Conservation (phyloP, 768 basidiomycete genomes). For the Saitozyma sp. region DNA sequence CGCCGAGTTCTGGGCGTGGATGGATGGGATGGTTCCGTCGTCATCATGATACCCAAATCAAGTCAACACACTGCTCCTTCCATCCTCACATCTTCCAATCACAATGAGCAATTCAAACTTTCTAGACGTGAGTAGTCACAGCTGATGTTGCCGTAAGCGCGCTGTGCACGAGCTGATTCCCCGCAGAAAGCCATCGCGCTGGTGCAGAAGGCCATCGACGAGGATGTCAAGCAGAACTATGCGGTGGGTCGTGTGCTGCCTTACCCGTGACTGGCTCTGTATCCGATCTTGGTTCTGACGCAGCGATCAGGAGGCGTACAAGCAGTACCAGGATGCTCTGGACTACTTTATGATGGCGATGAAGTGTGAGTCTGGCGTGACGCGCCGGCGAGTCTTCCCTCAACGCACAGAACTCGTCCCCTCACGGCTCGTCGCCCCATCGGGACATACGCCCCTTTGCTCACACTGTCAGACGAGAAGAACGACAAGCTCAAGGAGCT, state of each 20-base stretch:
- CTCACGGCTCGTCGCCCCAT: too few species aligned
- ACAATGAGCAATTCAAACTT: conserved; percentile 51
- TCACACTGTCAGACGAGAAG: conserved; percentile 72
- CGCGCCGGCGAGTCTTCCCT: too few species aligned
- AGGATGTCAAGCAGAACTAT: conserved; percentile 91
- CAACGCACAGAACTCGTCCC: too few species aligned
- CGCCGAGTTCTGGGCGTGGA: too few species aligned
- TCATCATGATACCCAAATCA: too few species aligned
- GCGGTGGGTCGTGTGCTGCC: conserved; percentile 47
- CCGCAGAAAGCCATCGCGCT: conserved; percentile 78
- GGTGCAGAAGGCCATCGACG: conserved; percentile 87
- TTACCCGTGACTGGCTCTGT: neutral
- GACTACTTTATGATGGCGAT: conserved; percentile 96
- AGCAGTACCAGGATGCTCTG: conserved; percentile 87
- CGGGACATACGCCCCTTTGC: neutral
- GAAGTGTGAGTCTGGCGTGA: too few species aligned
- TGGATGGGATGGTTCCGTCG: too few species aligned
- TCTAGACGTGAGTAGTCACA: conserved; percentile 47
- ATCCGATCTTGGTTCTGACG: too few species aligned
- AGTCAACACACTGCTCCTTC: too few species aligned
- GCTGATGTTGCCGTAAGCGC: neutral
- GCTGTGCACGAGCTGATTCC: conserved; percentile 11
- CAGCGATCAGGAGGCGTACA: conserved; percentile 70
- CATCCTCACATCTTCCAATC: neutral
- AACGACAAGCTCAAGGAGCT: conserved; percentile 86